A percentile compares a stretch with the other conserved stretches of the same genome.
These are phyloP conservation scores for Penicillium digitatum DNA, from an alignment of 2,329 filamentous ascomycete species.

Conservation along the genomic window DNA sequence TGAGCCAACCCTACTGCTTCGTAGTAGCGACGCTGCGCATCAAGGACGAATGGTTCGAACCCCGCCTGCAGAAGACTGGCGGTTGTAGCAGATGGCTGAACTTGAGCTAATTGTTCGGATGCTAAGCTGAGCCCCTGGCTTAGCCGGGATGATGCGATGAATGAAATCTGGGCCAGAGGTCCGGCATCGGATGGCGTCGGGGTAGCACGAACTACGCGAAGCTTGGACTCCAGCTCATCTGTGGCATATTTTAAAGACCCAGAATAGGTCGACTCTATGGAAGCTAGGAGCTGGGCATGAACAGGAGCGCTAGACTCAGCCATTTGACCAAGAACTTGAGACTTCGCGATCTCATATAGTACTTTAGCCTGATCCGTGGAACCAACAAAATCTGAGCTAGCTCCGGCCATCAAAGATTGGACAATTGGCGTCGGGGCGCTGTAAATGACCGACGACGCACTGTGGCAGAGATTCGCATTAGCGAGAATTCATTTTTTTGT, in stretches of 20 bases:
- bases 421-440: slow-evolving; percentile 4
- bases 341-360: slow-evolving; percentile 65
- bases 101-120: slow-evolving; percentile 65
- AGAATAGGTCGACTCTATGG: slow-evolving; percentile 24
- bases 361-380: slow-evolving; percentile 64
- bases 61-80: slow-evolving; percentile 53
- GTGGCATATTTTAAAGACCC: slow-evolving; percentile 22
- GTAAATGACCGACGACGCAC: slow-evolving; percentile 10
- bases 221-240: slow-evolving; percentile 14
- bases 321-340: slow-evolving; percentile 66
- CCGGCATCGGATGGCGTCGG: slow-evolving; percentile 43
- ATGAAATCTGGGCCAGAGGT: slow-evolving; percentile 56
- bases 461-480: not conserved
- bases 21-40: slow-evolving; percentile 67
- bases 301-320: slow-evolving; percentile 57
- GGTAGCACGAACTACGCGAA: slow-evolving; percentile 47
- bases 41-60: slow-evolving; percentile 54
- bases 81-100: slow-evolving; percentile 62
- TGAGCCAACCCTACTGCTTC: slow-evolving; percentile 74
- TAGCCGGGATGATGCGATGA: slow-evolving; percentile 66
- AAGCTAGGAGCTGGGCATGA: slow-evolving; percentile 38
- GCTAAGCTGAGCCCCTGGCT: slow-evolving; percentile 67
- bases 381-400: slow-evolving; percentile 35
- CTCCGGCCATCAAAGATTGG: not conserved
- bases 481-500: not conserved